Conservation (phyloP, 352 stramenopile species). For the Globisporangium camurandrum region DNA sequence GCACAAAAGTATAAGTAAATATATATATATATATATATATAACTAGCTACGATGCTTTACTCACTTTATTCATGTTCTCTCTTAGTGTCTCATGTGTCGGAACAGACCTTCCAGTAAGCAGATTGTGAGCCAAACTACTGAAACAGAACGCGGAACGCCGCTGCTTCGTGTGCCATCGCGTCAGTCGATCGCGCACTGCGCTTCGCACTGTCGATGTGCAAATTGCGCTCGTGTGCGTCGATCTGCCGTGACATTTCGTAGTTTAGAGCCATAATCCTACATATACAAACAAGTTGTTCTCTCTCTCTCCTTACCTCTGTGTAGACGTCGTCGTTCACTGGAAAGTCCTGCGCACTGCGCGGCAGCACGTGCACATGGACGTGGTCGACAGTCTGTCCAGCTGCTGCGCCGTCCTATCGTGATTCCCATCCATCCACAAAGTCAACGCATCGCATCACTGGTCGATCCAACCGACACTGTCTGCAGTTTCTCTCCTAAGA, state of each 20-base stretch:
- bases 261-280: neutral
- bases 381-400: conserved; percentile 90
- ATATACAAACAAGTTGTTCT: neutral
- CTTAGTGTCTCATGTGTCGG: too few relatives aligned
- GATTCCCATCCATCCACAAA: neutral
- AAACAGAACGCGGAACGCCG: conserved; percentile 27
- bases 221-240: conserved; percentile 41
- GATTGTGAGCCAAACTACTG: neutral
- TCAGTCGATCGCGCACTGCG: conserved; percentile 60
- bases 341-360: conserved; percentile 66
- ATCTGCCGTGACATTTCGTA: conserved; percentile 23
- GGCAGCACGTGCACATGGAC: conserved; percentile 93
- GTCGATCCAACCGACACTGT: neutral
- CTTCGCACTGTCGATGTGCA: conserved; percentile 68
- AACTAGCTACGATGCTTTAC: too few relatives aligned
- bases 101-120: too few relatives aligned
- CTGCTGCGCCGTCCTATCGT: conserved; percentile 69
- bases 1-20: too few relatives aligned
- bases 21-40: too few relatives aligned
- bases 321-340: conserved; percentile 91
- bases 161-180: conserved; percentile 81
- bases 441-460: neutral
- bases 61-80: too few relatives aligned
- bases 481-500: too few relatives aligned
- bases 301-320: conserved; percentile 45